Base-by-base conservation (phyloP, 2,329 filamentous ascomycete genomes). In the Aspergillus sp. region DNA sequence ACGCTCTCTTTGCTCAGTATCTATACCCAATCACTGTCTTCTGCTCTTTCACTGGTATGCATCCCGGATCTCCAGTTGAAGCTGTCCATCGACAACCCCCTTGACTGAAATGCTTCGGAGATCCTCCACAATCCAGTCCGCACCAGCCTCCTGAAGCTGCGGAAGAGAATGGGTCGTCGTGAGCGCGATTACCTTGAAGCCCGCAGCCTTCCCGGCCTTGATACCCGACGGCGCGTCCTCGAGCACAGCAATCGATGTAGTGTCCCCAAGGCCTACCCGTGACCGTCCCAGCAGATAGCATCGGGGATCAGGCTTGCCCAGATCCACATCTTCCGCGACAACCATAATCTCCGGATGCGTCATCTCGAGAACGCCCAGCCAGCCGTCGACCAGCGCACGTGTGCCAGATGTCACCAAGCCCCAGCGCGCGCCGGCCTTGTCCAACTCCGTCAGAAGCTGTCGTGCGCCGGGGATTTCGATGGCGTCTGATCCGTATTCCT, bases 191-290 rank as follows among this genome's bases (percentile, higher is more conserved):
- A 94, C 88, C 52, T 74, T 79, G 65, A 82, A 94, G 2, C 86
- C 86, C 7, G 88, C 88, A 1, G 75, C 83, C 62, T 88, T 93
- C 30, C 86, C 88, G 16, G 86, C 78, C 43, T 65, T 70, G 51
- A 94, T 84, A 4, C 88, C 88, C 5, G 86, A 84, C 4, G 88
- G 86, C 35, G 84, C 84, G 63, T 95, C 88, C 63, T 95, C 88
- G 24, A 94, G 64, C 30, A 95, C 88, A 34, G 94, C 67, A 26
- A 89, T 60, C 33, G 61, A 69, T 16, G 63, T 59, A 20, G 64
- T 66, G 13, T 67, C 54, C 14, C 54, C 51, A 16, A 69, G 44
- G 1, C 68, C 69, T 11, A 88, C 68, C 41, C 71, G 71, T 45
- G 73, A 66, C 29, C 75, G 73, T 11, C 82, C 83, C 32, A 86